Evolutionary conservation across 805 yeast species (phyloP).

Genomic region (Pichia kluyveri): DNA sequence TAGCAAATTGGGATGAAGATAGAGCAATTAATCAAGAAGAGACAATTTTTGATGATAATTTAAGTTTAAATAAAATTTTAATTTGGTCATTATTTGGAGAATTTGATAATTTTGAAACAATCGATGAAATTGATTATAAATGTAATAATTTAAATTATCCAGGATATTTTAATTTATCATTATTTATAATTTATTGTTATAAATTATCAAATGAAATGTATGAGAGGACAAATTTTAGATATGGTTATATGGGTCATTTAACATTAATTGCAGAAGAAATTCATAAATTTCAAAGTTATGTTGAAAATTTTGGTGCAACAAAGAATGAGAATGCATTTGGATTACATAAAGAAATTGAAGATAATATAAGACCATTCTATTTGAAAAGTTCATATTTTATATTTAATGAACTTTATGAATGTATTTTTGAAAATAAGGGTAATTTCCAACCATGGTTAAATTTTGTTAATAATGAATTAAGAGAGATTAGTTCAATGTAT

Average conservation of each 20-base stretch:
- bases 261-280: constrained; percentile 51
- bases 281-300: constrained; percentile 38
- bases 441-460: constrained; percentile 34
- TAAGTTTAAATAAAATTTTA: constrained; percentile 25
- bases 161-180: constrained; percentile 26
- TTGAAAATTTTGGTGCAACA: constrained; percentile 27
- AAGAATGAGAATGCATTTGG: constrained; percentile 26
- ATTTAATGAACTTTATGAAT: constrained; percentile 24
- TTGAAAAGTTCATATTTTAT: constrained; percentile 24
- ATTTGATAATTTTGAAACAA: constrained; percentile 16
- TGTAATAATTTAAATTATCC: constrained; percentile 16
- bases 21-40: constrained; percentile 27
- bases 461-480: constrained; percentile 39
- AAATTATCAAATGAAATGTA: constrained; percentile 24
- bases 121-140: not conserved
- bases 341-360: constrained; percentile 20
- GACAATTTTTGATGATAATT: constrained; percentile 25
- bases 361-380: constrained; percentile 21
- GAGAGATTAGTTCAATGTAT: constrained; percentile 46
- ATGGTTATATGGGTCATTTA: constrained; percentile 54
- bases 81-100: constrained; percentile 29
- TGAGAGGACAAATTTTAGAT: constrained; percentile 31
- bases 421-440: constrained; percentile 17
- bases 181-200: constrained; percentile 23
- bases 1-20: constrained; percentile 30